These are phyloP conservation scores for Lagerstroemia speciosa DNA, from an alignment of 345 rosid genomes.

Conservation along the genomic window DNA sequence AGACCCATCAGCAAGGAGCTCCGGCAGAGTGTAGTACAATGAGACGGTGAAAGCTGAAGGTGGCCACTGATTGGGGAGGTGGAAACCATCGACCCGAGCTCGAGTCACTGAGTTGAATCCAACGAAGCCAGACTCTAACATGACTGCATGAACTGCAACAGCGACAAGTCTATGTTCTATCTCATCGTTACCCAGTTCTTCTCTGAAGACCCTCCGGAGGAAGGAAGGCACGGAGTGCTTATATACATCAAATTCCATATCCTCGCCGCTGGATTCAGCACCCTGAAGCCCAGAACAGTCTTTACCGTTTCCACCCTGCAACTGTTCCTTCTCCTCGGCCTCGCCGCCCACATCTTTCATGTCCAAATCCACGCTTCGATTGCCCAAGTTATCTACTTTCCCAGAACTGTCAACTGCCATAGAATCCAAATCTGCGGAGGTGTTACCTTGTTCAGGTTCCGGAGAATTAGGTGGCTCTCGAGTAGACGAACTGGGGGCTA, in stretches of 20 bases:
- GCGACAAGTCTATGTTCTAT: constrained; percentile 32
- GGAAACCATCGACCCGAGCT: constrained; percentile 25
- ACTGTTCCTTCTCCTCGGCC: not conserved
- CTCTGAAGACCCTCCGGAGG: constrained; percentile 40
- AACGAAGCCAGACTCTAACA: constrained; percentile 64
- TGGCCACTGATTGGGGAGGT: constrained; percentile 35
- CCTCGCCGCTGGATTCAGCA: not conserved
- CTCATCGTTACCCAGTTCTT: constrained; percentile 34
- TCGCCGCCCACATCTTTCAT: constrained; percentile 6
- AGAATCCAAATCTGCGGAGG: not conserved
- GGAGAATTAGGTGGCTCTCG: not conserved
- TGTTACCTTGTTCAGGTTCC: constrained; percentile 1
- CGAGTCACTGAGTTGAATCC: constrained; percentile 32
- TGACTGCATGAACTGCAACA: constrained; percentile 57
- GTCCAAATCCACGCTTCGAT: not conserved
- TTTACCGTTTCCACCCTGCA: constrained; percentile 3
- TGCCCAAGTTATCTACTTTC: not conserved
- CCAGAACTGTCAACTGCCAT: not conserved
- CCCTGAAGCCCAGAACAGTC: not conserved
- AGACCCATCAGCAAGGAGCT: constrained; percentile 18
- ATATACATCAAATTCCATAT: constrained; percentile 11
- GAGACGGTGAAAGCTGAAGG: constrained; percentile 25
- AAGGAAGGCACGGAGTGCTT: constrained; percentile 52
- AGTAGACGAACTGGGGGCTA: constrained; percentile 2
- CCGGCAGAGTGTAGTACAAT: constrained; percentile 49